Base-by-base conservation (phyloP, 2,329 filamentous ascomycete genomes). In the Phialemoniopsis sp. region DNA sequence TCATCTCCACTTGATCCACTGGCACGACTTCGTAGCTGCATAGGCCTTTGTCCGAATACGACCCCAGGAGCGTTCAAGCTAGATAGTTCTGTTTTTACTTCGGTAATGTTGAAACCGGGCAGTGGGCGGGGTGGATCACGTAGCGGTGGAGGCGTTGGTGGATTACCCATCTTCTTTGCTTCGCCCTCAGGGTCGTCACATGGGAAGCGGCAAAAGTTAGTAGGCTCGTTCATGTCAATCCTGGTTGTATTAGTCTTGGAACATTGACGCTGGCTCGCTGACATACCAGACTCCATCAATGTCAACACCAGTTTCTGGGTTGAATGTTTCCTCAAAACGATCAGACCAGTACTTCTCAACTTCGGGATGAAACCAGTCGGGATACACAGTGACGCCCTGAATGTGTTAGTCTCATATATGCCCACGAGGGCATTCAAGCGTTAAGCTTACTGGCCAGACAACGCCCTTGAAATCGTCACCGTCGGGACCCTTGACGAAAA, bases 351-450 rank as follows among this genome's bases (percentile, higher is more conserved):
- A 93, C 2, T 62, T 52, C 35, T 80, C 72, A 2, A 79, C 76
- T 37, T 78, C 78, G 8, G 73, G 70, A 14, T 80, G 66, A 54
- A 89, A 89, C 86, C 86, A 91, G 56, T 91, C 87, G 0, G 84
- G 84, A 60, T 82, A 89, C 10, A 76, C 82, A 0, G 82, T 76
- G 13, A 80, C 73, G 34, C 87, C 87, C 6, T 26, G 21, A 6
- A 26, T 10, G 21, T 26, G 21, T 26, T 10, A 26, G 21, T n/a
- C n/a, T n/a, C n/a, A n/a, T n/a, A n/a, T n/a, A n/a, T n/a, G n/a
- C n/a, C n/a, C n/a, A n/a, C n/a, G n/a, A n/a, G n/a, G n/a, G n/a
- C n/a, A n/a, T n/a, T n/a, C n/a, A n/a, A n/a, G n/a, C n/a, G n/a
- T n/a, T n/a, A n/a, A n/a, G n/a, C 21, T 26, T 26, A 26, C 21